Base-by-base conservation (phyloP, 2,329 filamentous ascomycete genomes). In the Fusarium keratoplasticum region DNA sequence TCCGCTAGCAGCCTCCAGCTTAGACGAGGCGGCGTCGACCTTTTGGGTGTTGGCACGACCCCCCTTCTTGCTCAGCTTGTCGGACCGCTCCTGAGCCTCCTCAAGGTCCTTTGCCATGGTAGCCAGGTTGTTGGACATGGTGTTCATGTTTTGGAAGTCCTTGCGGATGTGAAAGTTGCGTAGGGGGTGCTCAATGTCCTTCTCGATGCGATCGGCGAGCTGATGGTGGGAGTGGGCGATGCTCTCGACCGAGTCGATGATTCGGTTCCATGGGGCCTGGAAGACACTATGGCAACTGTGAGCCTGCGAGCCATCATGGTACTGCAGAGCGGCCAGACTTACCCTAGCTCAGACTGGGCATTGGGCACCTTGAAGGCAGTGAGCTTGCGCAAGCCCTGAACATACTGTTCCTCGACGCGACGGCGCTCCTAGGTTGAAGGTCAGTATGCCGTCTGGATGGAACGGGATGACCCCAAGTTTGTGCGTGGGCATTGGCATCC, bases 361-460 rank as follows among this genome's bases (percentile, higher is more conserved):
- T 95, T 95, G 63, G 94, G 92, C 63, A 93, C 89, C 75, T 90
- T 92, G 81, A 91, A 92, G 79, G 91, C 89, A 70, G 93, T 89
- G 72, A 99, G 90, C 86, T 94, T 97, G 79, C 92, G 92, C 77
- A 99, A 86, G 50, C 93, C 92, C 78, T 91, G 87, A 55, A 94
- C 94, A 84, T 99, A 99, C 80, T 92, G 89, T 80, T 98, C 96
- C 84, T 99, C 96, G 72, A 98, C 89, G 79, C 92, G 93, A 82
- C 95, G 93, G 77, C 96, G 94, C 87, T 99, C 96, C 96, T 98
- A 82, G 6, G 61, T 13, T 66, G 20, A 61, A 50, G 44, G 38
- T 78, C 59, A 77, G 71, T 44, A 61, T 72, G 31, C 13, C 52
- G 33, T 36, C 47, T 16, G 22, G 25, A 35, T 35, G 60, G 29